phyloP scores from a whole-genome alignment of 129 eudicot species.

The Cynara cardunculus region DNA sequence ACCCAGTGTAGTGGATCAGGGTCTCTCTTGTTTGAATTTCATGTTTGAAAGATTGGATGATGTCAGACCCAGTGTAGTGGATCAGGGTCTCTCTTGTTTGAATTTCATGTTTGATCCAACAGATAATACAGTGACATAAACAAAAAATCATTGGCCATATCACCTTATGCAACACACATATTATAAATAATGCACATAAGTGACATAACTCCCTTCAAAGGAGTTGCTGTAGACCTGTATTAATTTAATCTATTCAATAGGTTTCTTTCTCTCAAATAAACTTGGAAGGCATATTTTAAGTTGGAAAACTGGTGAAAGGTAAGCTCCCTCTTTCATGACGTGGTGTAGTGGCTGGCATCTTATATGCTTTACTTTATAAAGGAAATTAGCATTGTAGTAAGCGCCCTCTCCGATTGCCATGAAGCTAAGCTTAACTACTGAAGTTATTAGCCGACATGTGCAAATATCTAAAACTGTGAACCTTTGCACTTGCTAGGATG shows the following conservation, averaged over 20 bases:
- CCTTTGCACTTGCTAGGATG: constrained; percentile 59
- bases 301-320: not conserved
- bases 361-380: constrained; percentile 8
- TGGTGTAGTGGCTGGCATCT: constrained; percentile 4
- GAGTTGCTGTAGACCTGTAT: not conserved
- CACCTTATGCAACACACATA: constrained; percentile 5
- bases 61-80: too few species aligned
- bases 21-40: not conserved
- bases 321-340: not conserved
- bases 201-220: not conserved
- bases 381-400: not conserved
- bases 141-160: not conserved
- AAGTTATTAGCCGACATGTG: constrained; percentile 9
- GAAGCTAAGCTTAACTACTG: not conserved
- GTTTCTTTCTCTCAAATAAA: constrained; percentile 3
- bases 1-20: not conserved
- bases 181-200: not conserved
- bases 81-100: not conserved
- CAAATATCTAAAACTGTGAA: constrained; percentile 9
- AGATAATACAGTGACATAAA: not conserved
- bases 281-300: not conserved
- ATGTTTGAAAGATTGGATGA: not conserved
- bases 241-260: not conserved
- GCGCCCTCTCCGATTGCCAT: constrained; percentile 10
- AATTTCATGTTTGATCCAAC: not conserved